A percentile compares a stretch with the other conserved stretches of the same genome.
Evolutionary conservation across 164 flowering plant species (phyloP).

Genomic region (Houttuynia cordata): DNA sequence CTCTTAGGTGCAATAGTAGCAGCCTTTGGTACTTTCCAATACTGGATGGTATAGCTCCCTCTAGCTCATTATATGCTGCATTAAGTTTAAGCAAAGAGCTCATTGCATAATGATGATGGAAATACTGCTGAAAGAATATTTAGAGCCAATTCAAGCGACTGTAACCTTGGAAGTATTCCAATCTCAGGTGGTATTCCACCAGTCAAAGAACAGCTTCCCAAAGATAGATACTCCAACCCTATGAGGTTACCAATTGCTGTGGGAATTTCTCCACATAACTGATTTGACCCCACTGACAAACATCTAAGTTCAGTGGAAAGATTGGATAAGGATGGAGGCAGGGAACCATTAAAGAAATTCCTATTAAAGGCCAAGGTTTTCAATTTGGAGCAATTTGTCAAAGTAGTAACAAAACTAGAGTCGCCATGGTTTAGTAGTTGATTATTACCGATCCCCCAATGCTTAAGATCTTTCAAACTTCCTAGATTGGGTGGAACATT

Average conservation of each 20-base stretch:
- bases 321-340: constrained; percentile 6
- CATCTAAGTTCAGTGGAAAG: constrained; percentile 4
- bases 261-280: constrained; percentile 8
- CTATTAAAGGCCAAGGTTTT: background rate
- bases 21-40: background rate
- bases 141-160: background rate
- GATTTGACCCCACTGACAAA: constrained; percentile 7
- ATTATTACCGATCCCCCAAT: constrained; percentile 5
- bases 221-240: constrained; percentile 1
- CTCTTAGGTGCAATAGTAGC: background rate
- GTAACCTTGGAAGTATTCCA: constrained; percentile 3
- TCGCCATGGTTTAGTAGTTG: background rate
- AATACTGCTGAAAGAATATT: background rate
- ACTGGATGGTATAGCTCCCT: constrained; percentile 1
- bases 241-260: constrained; percentile 8
- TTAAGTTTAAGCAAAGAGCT: background rate
- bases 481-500: constrained; percentile 2
- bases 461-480: constrained; percentile 3
- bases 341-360: constrained; percentile 7
- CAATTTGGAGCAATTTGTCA: constrained; percentile 5
- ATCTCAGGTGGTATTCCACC: constrained; percentile 6
- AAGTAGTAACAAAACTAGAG: constrained; percentile 7
- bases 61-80: background rate
- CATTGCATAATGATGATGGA: background rate
- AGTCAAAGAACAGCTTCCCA: background rate